Conservation (phyloP, 345 rosid species). For the Acer yangbiense region DNA sequence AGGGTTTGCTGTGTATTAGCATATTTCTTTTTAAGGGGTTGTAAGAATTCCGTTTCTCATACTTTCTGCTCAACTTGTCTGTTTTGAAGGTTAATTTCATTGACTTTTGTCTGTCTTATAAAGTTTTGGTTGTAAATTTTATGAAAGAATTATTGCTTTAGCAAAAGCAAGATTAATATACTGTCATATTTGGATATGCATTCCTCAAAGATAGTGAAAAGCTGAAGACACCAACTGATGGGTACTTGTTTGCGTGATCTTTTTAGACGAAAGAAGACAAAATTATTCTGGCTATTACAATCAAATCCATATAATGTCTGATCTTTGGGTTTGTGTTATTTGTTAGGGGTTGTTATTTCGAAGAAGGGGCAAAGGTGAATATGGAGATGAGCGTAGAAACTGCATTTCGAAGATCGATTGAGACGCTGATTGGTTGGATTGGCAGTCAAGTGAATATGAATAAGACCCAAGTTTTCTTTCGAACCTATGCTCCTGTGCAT, state of each 20-base stretch:
- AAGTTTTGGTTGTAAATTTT: neutral
- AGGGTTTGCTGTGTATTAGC: neutral
- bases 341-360: constrained; percentile 73
- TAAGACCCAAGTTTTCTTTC: constrained; percentile 70
- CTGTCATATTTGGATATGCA: neutral
- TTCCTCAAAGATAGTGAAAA: neutral
- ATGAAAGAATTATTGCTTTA: neutral
- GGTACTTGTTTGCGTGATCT: neutral
- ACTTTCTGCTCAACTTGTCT: constrained; percentile 11
- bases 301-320: constrained; percentile 7
- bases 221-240: neutral
- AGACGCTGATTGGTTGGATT: constrained; percentile 61
- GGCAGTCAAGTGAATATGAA: constrained; percentile 46
- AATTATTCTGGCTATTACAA: constrained; percentile 3
- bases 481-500: constrained; percentile 75
- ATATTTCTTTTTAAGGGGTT: too few relatives aligned
- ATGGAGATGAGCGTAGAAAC: constrained; percentile 60
- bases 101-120: neutral
- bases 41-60: neutral
- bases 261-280: neutral
- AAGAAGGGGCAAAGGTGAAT: constrained; percentile 59
- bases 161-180: neutral
- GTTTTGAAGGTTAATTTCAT: neutral
- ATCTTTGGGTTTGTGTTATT: constrained; percentile 16
- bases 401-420: constrained; percentile 55